phyloP scores from a whole-genome alignment of 2,329 filamentous ascomycete genomes.

The Fusarium sp. region DNA sequence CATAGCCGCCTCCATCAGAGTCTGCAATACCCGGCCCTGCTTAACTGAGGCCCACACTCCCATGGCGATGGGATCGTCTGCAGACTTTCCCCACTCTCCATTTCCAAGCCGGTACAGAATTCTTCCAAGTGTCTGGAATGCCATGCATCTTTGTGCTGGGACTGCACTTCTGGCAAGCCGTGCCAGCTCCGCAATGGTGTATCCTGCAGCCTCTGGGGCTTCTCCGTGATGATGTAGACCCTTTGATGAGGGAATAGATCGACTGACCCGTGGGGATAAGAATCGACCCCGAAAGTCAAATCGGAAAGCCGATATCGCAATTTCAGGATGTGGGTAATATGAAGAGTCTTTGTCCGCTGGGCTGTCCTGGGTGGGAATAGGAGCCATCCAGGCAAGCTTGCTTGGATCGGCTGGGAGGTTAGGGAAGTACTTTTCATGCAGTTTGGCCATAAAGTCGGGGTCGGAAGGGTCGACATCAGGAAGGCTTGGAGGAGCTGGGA shows the following conservation, averaged over 20 bases:
- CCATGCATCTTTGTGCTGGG: constrained; percentile 87
- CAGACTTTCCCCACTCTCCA: constrained; percentile 72
- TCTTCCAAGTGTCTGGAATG: constrained; percentile 89
- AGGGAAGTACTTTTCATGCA: constrained; percentile 95
- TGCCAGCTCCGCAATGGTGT: constrained; percentile 89
- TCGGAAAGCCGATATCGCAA: constrained; percentile 81
- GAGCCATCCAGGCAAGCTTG: constrained; percentile 90
- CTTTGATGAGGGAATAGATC: constrained; percentile 78
- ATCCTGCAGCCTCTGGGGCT: constrained; percentile 92
- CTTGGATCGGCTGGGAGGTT: constrained; percentile 85
- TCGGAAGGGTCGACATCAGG: constrained; percentile 86
- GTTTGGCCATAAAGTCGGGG: constrained; percentile 82
- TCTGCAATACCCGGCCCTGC: constrained; percentile 80
- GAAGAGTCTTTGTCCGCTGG: constrained; percentile 75
- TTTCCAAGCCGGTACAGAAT: constrained; percentile 84
- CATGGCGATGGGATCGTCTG: constrained; percentile 71
- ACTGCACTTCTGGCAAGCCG: constrained; percentile 83
- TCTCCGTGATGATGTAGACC: constrained; percentile 95
- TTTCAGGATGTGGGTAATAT: constrained; percentile 81
- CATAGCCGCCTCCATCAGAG: constrained; percentile 79
- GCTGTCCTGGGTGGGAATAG: constrained; percentile 72
- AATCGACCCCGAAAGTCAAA: constrained; percentile 89
- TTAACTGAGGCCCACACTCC: constrained; percentile 87
- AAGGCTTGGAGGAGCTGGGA: constrained; percentile 63
- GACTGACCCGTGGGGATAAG: constrained; percentile 79